Base-by-base conservation (phyloP, 768 basidiomycete species). In the Flagelloscypha sp. region DNA sequence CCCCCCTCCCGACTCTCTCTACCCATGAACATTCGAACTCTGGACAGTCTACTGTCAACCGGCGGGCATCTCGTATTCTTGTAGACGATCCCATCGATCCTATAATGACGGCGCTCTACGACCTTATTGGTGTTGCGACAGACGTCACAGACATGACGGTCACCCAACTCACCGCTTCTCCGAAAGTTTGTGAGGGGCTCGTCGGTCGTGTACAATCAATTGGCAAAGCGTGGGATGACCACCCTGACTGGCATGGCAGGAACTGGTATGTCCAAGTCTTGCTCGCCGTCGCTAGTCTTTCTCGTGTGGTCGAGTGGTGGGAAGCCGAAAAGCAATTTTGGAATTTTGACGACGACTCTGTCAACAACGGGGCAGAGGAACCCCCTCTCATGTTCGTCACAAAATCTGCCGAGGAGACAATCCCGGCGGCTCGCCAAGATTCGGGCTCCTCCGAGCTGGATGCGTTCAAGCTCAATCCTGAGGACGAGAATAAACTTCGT, bases 261-360 rank as follows among this genome's bases (percentile, higher is more conserved):
- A 89, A 85, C 40, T 99, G 94, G 95, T 98, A 97, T 59, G 92
- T 97, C 35, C 92, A 94, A 53, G 82, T 97, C 18, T 71, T 98
- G 4, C 79, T 97, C 32, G 94, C 95, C 15, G 82, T 98, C 31
- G 95, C 95, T 21, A 90, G 88, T 50, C 77, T 99, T 44, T 87
- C 84, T 57, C 84, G 94, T 39, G 95, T 98, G 19, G 84, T 97
- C 44, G 95, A 97, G 53, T 99, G 95, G 94, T 97, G 92, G 90
- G 93, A 95, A 58, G 95, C 95, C 8, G 94, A 98, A 65, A 93
- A 93, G 52, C 89, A 93, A 47, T 99, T 99, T 59, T 99, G 95
- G 95, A 95, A 95, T 51, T 98, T 97, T 54, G 86, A 93, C 52
- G 87, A 89, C 52, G n/a, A n/a, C n/a, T n/a, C n/a, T n/a, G n/a